These are phyloP conservation scores for Penicillium capsulatum DNA, from an alignment of 2,329 filamentous ascomycete species.

Conservation along the genomic window DNA sequence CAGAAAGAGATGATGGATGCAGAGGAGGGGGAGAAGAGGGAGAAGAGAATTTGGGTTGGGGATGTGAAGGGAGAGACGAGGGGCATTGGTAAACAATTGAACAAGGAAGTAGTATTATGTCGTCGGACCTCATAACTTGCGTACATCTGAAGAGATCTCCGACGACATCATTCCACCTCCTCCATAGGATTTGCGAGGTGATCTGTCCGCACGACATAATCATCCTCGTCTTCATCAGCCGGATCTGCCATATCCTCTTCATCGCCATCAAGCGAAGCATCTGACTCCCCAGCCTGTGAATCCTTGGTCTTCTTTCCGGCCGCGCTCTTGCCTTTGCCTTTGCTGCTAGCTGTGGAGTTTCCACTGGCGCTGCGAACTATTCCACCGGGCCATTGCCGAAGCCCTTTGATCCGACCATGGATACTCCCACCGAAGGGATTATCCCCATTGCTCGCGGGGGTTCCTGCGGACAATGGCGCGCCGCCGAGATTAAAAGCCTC, in stretches of 20 bases:
- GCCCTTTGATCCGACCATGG: constrained; percentile 29
- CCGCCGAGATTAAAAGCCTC: constrained; percentile 32
- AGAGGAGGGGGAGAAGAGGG: background rate
- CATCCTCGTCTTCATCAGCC: constrained; percentile 30
- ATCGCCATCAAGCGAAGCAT: constrained; percentile 31
- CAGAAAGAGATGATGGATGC: background rate
- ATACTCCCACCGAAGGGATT: constrained; percentile 12
- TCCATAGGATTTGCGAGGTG: constrained; percentile 28
- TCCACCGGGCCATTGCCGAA: constrained; percentile 28
- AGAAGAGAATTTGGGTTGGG: background rate
- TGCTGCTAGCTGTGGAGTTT: constrained; percentile 27
- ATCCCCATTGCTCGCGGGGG: constrained; percentile 28
- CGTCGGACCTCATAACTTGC: background rate
- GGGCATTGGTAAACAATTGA: background rate
- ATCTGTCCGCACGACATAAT: constrained; percentile 39
- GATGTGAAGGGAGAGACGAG: background rate
- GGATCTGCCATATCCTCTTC: constrained; percentile 23
- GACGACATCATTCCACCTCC: constrained; percentile 13
- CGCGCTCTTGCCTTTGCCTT: constrained; percentile 26
- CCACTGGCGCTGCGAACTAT: constrained; percentile 28
- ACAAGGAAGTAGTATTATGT: background rate
- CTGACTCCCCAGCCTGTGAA: constrained; percentile 31
- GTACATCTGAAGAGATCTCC: no score
- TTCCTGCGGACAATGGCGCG: constrained; percentile 12
- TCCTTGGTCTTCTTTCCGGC: constrained; percentile 37